These are phyloP conservation scores for Entomophthora muscae DNA, from an alignment of 371 early-diverging fungal species.

Conservation along the genomic window DNA sequence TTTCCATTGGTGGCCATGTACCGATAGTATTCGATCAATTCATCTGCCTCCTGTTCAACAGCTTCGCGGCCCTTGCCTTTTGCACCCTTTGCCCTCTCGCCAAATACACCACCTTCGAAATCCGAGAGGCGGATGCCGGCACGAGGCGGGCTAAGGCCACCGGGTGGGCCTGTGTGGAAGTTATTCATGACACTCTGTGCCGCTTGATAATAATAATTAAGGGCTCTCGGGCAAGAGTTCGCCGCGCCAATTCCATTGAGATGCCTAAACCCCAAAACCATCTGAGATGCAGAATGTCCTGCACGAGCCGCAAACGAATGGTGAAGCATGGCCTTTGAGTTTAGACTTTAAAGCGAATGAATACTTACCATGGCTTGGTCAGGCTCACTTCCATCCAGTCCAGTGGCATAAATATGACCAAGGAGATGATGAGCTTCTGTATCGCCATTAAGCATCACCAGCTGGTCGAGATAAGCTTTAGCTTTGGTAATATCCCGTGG, in stretches of 20 bases:
- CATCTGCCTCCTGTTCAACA: constrained; percentile 34
- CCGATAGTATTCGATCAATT: constrained; percentile 58
- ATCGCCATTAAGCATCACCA: constrained; percentile 48
- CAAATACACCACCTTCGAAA: constrained; percentile 63
- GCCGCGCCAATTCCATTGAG: constrained; percentile 63
- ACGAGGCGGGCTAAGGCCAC: constrained; percentile 53
- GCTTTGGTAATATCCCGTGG: constrained; percentile 34
- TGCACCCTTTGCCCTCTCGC: constrained; percentile 52
- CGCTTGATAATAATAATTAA: constrained; percentile 54
- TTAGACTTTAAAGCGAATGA: background rate
- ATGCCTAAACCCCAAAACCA: constrained; percentile 74
- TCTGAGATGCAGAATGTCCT: constrained; percentile 50
- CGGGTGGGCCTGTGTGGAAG: constrained; percentile 61
- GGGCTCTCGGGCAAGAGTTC: constrained; percentile 54
- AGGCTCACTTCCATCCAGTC: constrained; percentile 50
- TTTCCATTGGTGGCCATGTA: constrained; percentile 54
- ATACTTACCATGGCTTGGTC: constrained; percentile 29
- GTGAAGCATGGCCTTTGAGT: constrained; percentile 42
- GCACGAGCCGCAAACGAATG: constrained; percentile 69
- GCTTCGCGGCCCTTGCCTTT: constrained; percentile 11
- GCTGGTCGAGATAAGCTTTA: constrained; percentile 30
- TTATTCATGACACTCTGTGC: constrained; percentile 51
- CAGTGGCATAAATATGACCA: constrained; percentile 79
- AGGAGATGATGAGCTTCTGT: constrained; percentile 73
- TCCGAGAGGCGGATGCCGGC: constrained; percentile 55